Evolutionary conservation across 306 rosid genomes (phyloP).

Genomic region (Trichosanthes truncata): DNA sequence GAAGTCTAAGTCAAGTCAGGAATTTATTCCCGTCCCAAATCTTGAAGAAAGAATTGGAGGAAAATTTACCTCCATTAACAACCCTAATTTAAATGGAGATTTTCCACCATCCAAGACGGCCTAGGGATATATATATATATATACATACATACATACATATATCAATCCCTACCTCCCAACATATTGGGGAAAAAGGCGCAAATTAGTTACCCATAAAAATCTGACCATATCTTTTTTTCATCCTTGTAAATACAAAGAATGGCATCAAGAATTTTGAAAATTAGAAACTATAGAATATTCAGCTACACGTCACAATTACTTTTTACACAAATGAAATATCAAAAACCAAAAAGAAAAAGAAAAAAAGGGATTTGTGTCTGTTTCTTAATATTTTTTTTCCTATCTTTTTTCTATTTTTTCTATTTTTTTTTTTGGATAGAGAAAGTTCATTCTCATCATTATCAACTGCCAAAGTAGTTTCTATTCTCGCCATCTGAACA

Average conservation of each 20-base stretch:
- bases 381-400: not conserved
- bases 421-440: not conserved
- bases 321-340: constrained; percentile 7
- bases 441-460: not conserved
- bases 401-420: not conserved
- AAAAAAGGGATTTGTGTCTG: not conserved
- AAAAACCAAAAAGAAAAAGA: not conserved
- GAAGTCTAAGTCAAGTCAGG: not conserved
- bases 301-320: not conserved
- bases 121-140: no score
- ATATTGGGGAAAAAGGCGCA: not conserved
- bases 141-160: not conserved
- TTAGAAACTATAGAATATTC: not conserved
- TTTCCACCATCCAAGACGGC: not conserved
- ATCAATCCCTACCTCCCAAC: not conserved
- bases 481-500: constrained; percentile 8
- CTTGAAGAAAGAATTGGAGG: not conserved
- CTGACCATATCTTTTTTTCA: not conserved
- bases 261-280: not conserved
- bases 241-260: not conserved
- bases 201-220: not conserved
- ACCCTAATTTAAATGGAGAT: not conserved
- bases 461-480: not conserved
- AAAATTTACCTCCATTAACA: not conserved
- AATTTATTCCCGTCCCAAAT: not conserved